These are phyloP conservation scores for Vigna reflexopilosa DNA, from an alignment of 306 rosid genomes.

Conservation along the genomic window DNA sequence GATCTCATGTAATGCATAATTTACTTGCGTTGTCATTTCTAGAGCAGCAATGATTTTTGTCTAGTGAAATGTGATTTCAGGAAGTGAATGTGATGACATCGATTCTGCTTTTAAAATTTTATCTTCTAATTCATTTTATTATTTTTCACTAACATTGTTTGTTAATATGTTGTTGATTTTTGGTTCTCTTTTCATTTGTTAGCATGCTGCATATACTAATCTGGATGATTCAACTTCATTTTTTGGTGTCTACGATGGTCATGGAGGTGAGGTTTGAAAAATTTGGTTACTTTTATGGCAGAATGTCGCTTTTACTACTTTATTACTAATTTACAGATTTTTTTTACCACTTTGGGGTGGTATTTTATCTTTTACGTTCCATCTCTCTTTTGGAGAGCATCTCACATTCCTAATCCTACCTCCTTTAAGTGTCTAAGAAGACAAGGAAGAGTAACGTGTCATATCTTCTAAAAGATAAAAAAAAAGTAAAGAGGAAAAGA, in stretches of 20 bases:
- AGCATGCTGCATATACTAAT: conserved; percentile 97
- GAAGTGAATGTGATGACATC: conserved; percentile 9
- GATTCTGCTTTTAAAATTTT: conserved; percentile 18
- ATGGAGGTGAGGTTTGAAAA: conserved; percentile 82
- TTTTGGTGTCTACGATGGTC: conserved; percentile 98
- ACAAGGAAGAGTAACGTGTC: background rate
- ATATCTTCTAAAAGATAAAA: background rate
- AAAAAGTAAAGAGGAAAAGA: conserved; percentile 8
- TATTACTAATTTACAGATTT: background rate
- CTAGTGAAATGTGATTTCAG: conserved; percentile 19
- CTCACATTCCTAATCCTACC: background rate
- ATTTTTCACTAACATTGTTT: conserved; percentile 26
- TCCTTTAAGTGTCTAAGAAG: conserved; percentile 2
- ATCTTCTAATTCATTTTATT: conserved; percentile 24
- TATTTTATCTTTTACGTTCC: background rate
- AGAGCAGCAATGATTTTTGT: conserved; percentile 24
- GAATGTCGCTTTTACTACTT: conserved; percentile 21
- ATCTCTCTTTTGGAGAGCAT: background rate
- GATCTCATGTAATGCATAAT: conserved; percentile 3
- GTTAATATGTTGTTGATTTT: conserved; percentile 37
- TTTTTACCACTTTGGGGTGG: background rate
- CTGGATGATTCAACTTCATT: conserved; percentile 87
- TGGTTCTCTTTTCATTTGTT: conserved; percentile 42
- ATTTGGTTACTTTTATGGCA: conserved; percentile 36
- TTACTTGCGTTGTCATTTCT: conserved; percentile 14